Percentiles rank a stretch among this genome's conserved stretches.
phyloP scores from a whole-genome alignment of 2,329 filamentous ascomycete genomes.

The Chaetothyriales sp. region DNA sequence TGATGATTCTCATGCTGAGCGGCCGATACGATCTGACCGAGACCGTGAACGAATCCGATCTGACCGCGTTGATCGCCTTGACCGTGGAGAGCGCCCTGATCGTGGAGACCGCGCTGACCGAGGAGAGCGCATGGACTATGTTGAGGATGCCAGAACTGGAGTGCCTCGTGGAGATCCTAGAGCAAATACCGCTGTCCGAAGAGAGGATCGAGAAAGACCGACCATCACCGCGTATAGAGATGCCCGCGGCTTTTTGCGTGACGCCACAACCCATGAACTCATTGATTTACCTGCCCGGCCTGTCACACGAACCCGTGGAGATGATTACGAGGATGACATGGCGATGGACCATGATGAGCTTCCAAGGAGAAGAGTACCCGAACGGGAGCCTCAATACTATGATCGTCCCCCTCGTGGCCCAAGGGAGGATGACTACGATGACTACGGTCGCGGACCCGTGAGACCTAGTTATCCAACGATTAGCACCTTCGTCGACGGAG shows the following conservation, averaged over 20 bases:
- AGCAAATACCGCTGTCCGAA: not conserved
- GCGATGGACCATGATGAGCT: not conserved
- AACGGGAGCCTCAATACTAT: not conserved
- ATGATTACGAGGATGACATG: not conserved
- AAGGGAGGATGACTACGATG: not conserved
- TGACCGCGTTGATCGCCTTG: not conserved
- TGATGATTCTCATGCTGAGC: not conserved
- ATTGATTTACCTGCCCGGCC: not conserved
- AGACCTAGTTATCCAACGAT: not conserved
- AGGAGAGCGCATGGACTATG: not conserved
- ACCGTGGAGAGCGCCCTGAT: not conserved
- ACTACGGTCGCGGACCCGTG: not conserved
- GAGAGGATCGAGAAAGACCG: not conserved
- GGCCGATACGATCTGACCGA: not conserved
- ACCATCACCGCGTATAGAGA: not conserved
- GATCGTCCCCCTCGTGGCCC: not conserved
- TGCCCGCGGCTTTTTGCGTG: not conserved
- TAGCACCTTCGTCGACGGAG: not conserved
- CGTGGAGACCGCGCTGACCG: not conserved
- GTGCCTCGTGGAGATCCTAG: not conserved
- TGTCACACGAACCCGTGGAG: not conserved
- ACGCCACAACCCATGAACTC: not conserved
- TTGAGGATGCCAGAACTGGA: not conserved
- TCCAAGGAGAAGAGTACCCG: not conserved
- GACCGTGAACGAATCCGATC: not conserved